phyloP scores from a whole-genome alignment of 805 yeast species.

The Scheffersomyces coipomensis region DNA sequence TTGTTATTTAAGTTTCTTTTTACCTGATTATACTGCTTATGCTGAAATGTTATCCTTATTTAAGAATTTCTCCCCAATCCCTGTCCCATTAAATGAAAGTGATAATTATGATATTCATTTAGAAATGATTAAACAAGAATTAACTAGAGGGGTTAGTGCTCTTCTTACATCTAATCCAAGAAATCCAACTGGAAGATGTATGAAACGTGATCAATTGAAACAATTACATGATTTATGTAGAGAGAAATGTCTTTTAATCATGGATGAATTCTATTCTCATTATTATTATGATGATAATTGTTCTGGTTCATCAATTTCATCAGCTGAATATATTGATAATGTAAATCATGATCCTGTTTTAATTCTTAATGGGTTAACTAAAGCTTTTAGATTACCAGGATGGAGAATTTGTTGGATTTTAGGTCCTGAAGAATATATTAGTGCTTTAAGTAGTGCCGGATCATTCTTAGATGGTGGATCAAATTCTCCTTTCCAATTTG shows the following conservation, averaged over 20 bases:
- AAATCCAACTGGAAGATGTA: constrained; percentile 59
- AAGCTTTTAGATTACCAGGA: constrained; percentile 61
- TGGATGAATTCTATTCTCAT: constrained; percentile 64
- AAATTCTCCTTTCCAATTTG: constrained; percentile 60
- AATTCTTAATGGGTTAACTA: constrained; percentile 59
- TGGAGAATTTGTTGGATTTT: constrained; percentile 65
- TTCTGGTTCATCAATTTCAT: constrained; percentile 49
- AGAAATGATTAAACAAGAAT: constrained; percentile 49
- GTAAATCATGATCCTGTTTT: constrained; percentile 59
- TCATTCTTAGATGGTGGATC: constrained; percentile 62
- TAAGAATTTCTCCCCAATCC: constrained; percentile 62
- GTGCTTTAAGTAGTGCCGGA: constrained; percentile 56
- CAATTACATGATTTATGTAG: constrained; percentile 54
- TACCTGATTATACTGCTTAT: constrained; percentile 65
- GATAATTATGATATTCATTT: constrained; percentile 58
- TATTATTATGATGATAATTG: constrained; percentile 56
- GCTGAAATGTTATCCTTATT: constrained; percentile 64
- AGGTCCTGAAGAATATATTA: constrained; percentile 60
- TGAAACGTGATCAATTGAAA: constrained; percentile 45
- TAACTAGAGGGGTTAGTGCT: constrained; percentile 58
- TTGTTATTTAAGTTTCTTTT: constrained; percentile 57
- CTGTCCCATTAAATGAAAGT: constrained; percentile 57
- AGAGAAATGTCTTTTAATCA: constrained; percentile 51
- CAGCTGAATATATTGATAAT: constrained; percentile 52
- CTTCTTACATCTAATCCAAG: constrained; percentile 59